Percentiles rank a stretch among this genome's conserved stretches.
These are phyloP conservation scores for Coemansia brasiliensis DNA, from an alignment of 192 early-diverging fungal species.

Conservation along the genomic window DNA sequence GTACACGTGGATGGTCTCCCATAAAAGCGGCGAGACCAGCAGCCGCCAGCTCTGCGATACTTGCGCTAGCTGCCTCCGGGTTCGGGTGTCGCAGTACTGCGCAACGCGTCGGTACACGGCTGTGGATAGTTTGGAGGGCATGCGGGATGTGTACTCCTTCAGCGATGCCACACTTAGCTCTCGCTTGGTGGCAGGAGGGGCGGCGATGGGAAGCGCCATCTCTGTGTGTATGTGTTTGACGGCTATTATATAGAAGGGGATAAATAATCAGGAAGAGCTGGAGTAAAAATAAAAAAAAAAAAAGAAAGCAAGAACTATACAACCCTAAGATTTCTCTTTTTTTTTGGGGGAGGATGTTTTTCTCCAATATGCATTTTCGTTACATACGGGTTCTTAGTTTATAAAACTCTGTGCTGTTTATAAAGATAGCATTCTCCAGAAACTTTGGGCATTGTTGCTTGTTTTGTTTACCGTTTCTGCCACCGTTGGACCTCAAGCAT, in stretches of 20 bases:
- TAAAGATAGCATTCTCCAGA: background rate
- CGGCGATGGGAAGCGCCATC: slow-evolving; percentile 32
- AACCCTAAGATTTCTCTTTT: too few species aligned
- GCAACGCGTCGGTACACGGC: slow-evolving; percentile 49
- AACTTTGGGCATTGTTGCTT: background rate
- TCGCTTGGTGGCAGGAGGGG: slow-evolving; percentile 18
- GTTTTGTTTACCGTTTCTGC: too few species aligned
- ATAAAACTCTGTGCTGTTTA: too few species aligned
- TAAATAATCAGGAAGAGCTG: background rate
- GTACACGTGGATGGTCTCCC: slow-evolving; percentile 46
- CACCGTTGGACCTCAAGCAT: too few species aligned
- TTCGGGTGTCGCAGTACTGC: slow-evolving; percentile 47
- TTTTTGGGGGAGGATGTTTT: too few species aligned
- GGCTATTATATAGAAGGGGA: background rate
- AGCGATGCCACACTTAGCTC: slow-evolving; percentile 30
- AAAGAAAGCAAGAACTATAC: background rate
- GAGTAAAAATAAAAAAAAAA: background rate
- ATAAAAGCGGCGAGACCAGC: slow-evolving; percentile 46
- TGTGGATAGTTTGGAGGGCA: slow-evolving; percentile 40
- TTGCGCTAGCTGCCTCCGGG: slow-evolving; percentile 42
- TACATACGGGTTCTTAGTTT: too few species aligned
- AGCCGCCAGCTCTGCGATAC: slow-evolving; percentile 55
- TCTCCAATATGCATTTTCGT: too few species aligned
- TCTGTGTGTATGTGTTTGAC: background rate
- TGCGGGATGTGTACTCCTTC: slow-evolving; percentile 30